Percentiles rank a stretch among this genome's conserved stretches.
phyloP scores from a whole-genome alignment of 768 basidiomycete genomes.

The Pleurotus cornucopiae region DNA sequence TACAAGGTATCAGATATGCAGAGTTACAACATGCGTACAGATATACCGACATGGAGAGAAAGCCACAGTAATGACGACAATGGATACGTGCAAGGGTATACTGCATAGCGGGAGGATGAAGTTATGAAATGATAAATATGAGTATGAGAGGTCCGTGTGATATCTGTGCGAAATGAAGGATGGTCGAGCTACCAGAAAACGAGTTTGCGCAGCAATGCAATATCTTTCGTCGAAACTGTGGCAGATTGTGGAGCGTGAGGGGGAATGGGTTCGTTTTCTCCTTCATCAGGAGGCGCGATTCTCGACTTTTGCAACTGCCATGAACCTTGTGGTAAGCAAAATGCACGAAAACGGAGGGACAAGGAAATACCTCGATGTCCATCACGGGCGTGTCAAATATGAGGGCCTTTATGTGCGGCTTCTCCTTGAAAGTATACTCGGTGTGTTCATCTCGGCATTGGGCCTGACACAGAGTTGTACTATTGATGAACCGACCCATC shows the following conservation, averaged over 20 bases:
- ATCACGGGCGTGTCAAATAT: constrained; percentile 58
- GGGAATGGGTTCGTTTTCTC: constrained; percentile 28
- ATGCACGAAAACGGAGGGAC: background rate
- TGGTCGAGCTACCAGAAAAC: constrained; percentile 33
- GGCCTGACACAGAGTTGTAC: constrained; percentile 73
- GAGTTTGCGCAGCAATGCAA: constrained; percentile 45
- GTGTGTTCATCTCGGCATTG: constrained; percentile 53
- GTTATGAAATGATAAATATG: constrained; percentile 7
- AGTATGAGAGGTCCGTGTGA: constrained; percentile 10
- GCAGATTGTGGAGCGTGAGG: constrained; percentile 16
- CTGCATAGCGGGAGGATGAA: background rate
- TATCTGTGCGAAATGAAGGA: background rate
- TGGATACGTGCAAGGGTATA: background rate
- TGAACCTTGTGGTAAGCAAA: constrained; percentile 3
- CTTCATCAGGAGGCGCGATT: constrained; percentile 48
- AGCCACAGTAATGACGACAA: background rate
- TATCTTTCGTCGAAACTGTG: constrained; percentile 30
- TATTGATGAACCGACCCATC: constrained; percentile 82
- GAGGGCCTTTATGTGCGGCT: constrained; percentile 48
- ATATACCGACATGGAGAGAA: constrained; percentile 9
- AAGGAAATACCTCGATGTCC: constrained; percentile 56
- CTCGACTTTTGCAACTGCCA: constrained; percentile 63
- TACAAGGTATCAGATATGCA: constrained; percentile 7
- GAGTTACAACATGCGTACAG: constrained; percentile 8
- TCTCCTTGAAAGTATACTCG: constrained; percentile 62